Evolutionary conservation across 2,329 filamentous ascomycete species (phyloP).

Genomic region (Thielaviopsis musarum): DNA sequence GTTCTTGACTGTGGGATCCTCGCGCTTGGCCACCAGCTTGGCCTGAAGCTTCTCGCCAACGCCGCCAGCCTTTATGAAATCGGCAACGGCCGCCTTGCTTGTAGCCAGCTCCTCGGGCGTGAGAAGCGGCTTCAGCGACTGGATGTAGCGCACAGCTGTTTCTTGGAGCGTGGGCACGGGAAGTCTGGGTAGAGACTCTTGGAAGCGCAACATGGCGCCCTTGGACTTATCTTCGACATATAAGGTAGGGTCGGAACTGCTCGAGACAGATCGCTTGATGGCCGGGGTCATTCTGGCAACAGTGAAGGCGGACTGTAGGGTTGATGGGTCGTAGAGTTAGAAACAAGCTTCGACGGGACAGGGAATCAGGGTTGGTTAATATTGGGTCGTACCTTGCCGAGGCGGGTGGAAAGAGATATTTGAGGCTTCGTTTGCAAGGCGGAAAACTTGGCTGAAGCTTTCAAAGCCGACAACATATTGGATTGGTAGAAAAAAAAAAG

Average conservation of each 20-base stretch:
- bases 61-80: conserved; percentile 78
- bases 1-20: conserved; percentile 70
- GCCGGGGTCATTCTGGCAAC: conserved; percentile 9
- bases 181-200: conserved; percentile 66
- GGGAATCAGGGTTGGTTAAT: too few relatives aligned
- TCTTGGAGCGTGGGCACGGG: conserved; percentile 72
- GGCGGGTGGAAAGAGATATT: background rate
- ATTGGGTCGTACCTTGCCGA: background rate
- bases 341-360: background rate
- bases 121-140: conserved; percentile 60
- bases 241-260: conserved; percentile 27
- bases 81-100: conserved; percentile 69
- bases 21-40: conserved; percentile 61
- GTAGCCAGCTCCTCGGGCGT: conserved; percentile 49
- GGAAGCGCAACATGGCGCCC: conserved; percentile 67
- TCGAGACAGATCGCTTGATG: conserved; percentile 13
- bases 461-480: conserved; percentile 9
- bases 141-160: conserved; percentile 64
- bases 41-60: conserved; percentile 73
- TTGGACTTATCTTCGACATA: conserved; percentile 69
- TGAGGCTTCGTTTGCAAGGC: conserved; percentile 1
- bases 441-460: conserved; percentile 5
- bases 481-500: background rate
- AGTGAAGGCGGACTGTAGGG: conserved; percentile 1
- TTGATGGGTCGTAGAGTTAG: background rate